Base-by-base conservation (phyloP, 1,284 basidiomycete genomes). In the Wolfiporia cocos region DNA sequence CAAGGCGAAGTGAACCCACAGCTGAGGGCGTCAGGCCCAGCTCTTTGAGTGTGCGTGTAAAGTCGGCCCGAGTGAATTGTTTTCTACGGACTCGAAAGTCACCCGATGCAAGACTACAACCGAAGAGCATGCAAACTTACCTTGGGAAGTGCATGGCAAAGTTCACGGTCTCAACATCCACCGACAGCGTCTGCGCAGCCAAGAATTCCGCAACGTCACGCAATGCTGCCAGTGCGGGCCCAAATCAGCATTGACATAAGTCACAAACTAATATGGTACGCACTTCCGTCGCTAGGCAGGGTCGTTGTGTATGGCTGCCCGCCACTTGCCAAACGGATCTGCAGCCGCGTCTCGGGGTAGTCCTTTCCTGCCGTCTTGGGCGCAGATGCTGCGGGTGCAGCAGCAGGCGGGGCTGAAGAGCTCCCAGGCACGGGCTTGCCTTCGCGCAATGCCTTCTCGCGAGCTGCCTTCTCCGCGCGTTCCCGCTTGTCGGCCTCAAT, bases 401-500 rank as follows among this genome's bases (percentile, higher is more conserved):
- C 49, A 3, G 70, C 47, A 9, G 67, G 49, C 10, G 55, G 28
- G 41, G 41, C 40, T 15, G 43, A 34, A 21, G 37, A 42, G 29
- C 17, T 37, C 39, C 65, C 70, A 17, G 65, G 65, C 41, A 75
- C 58, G 32, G 70, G 66, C 53, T 60, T 55, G 14, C 89, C 92
- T 35, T 92, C 89, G 29, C 92, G 76, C 10, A 92, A 60, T 0
- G 90, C 91, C 62, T 95, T 96, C 64, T 95, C 93, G 23, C 80
- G 71, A 0, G 91, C 91, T 1, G 82, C 73, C 56, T 88, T 92
- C 56, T 88, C 91, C 0, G 89, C 88, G n/a, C 93, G 79, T 19
- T 79, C 82, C 43, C 78, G 77, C 67, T 92, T 96, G 69, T 96
- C 93, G 1, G 85, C 87, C 63, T 95, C 93, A 51, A 97, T 96